Percentiles rank a stretch among this genome's conserved stretches.
Conservation (phyloP, 2,329 filamentous ascomycete genomes). For the Fusarium sp. region DNA sequence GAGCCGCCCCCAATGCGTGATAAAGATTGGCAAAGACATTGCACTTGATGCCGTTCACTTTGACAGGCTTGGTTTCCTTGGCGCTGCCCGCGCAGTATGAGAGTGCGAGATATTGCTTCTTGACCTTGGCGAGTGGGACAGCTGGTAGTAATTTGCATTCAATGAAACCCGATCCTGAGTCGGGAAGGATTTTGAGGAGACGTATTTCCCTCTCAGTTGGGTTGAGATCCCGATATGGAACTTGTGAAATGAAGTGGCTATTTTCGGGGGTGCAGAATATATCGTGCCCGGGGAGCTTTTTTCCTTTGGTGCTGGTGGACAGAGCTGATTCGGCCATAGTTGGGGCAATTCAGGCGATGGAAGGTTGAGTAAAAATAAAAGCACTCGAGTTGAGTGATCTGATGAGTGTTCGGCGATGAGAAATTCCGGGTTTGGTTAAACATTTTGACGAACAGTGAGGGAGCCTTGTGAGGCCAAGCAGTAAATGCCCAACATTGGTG, state of each 20-base stretch:
- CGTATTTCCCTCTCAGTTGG: background rate
- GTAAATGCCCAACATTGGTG: background rate
- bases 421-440: accelerated
- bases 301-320: accelerated
- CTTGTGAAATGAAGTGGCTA: background rate
- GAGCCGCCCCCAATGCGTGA: background rate
- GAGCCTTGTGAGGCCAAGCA: conserved; percentile 1
- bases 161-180: background rate
- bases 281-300: conserved; percentile 6
- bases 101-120: background rate
- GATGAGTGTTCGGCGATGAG: background rate
- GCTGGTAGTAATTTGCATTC: conserved; percentile 14
- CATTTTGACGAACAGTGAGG: background rate
- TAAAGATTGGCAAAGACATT: conserved; percentile 20
- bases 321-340: background rate
- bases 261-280: conserved; percentile 32
- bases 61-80: background rate
- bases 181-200: conserved; percentile 9
- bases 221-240: background rate
- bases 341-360: background rate
- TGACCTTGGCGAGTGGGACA: accelerated
- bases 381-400: background rate
- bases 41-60: background rate
- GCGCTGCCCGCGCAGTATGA: conserved; percentile 21
- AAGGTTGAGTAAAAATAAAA: background rate